Base-by-base conservation (phyloP, 2,329 filamentous ascomycete species). In the Pseudocercospora ulei region DNA sequence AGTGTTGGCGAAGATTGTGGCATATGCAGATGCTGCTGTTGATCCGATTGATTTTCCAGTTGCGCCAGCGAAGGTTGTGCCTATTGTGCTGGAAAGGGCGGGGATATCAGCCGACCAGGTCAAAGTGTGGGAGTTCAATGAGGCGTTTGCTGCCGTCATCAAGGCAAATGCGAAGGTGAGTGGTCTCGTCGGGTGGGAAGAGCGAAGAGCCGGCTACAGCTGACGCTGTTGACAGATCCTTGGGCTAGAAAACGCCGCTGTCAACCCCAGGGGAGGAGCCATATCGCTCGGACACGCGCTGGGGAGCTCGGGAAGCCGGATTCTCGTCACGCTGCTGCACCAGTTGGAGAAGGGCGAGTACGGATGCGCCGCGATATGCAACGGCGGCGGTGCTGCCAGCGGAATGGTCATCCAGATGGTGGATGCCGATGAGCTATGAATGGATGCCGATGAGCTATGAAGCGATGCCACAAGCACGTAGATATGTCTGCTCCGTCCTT, bases 91-190 rank as follows among this genome's bases (percentile, higher is more conserved):
- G 35, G 75, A 86, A 63, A 75, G 87, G 41, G 90, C 90, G 1
- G 87, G 88, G 7, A 87, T 98, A 51, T 84, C 76, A 49, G 85
- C 87, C 64, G 81, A 92, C 30, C 82, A 96, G 62, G 85, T 98
- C 29, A 79, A 88, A 3, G 68, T 95, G 13, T 96, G 90, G 88
- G 90, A 96, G 62, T 94, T 98, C 64, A 98, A 98, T 62, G 90
- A 98, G 66, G 90, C 90, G 0, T 98, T 98, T 59, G 88, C 90
- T 17, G 84, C 83, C 3, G 87, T 95, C 18, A 90, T 95, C 62
- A 86, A 90, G 60, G 87, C 88, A 26, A 95, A 96, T 58, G 80
- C 84, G 56, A 87, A 93, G 75, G 79, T 80, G 56, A 55, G 62
- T 39, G 24, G 9, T 13, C 29, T 20, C 29, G 29, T 33, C 18